Conservation (phyloP, 352 stramenopile species). For the Globisporangium nunn region DNA sequence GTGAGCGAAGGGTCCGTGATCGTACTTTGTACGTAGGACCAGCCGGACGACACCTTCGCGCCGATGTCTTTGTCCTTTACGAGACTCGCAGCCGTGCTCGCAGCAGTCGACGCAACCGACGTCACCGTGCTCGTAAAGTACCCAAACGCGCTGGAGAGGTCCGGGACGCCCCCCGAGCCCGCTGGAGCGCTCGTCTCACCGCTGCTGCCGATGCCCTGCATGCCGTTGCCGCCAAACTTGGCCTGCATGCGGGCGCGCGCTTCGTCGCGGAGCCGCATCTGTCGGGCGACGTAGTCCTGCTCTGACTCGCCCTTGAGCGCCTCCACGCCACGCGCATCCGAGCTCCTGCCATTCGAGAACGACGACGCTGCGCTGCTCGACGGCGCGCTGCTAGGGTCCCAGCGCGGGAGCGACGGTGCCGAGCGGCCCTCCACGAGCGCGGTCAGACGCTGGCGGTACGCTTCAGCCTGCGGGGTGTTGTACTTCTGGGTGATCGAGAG, state of each 20-base stretch:
- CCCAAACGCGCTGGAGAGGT: conserved; percentile 67
- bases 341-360: conserved; percentile 23
- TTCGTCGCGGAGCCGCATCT: conserved; percentile 69
- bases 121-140: conserved; percentile 68
- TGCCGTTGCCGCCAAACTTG: conserved; percentile 68
- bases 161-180: conserved; percentile 29
- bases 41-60: conserved; percentile 71
- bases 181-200: conserved; percentile 46
- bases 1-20: conserved; percentile 64
- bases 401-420: conserved; percentile 46
- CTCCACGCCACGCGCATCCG: conserved; percentile 65
- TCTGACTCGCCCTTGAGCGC: conserved; percentile 78
- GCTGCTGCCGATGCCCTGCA: conserved; percentile 75
- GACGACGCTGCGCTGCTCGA: conserved; percentile 12
- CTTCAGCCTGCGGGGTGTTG: conserved; percentile 76
- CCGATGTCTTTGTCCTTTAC: conserved; percentile 74
- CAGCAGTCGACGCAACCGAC: conserved; percentile 29
- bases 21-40: conserved; percentile 70
- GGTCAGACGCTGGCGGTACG: conserved; percentile 53
- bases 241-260: conserved; percentile 70
- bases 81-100: conserved; percentile 53
- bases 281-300: conserved; percentile 64
- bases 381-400: conserved; percentile 46
- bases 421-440: conserved; percentile 56
- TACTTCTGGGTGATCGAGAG: conserved; percentile 80